These are phyloP conservation scores for Escovopsis sp. DNA, from an alignment of 2,329 filamentous ascomycete species.

Conservation along the genomic window DNA sequence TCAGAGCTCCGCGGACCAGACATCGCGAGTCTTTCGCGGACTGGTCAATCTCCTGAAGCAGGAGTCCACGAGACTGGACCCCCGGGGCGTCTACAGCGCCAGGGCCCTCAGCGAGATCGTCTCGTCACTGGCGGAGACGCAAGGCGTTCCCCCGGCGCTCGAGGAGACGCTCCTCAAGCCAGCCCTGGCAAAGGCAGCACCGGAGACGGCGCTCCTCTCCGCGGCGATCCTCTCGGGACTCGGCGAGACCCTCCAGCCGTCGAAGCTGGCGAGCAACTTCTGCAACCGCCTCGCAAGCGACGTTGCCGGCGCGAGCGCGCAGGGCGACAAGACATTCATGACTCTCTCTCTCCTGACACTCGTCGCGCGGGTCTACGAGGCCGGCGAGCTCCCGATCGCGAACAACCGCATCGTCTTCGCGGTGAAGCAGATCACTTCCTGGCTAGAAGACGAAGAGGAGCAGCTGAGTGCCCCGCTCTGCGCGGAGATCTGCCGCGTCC, in stretches of 20 bases:
- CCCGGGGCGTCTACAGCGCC: constrained; percentile 36
- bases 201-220: constrained; percentile 32
- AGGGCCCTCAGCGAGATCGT: constrained; percentile 37
- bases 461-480: constrained; percentile 27
- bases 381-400: constrained; percentile 38
- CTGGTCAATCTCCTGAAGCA: constrained; percentile 31
- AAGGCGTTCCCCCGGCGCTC: constrained; percentile 28
- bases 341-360: constrained; percentile 40
- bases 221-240: constrained; percentile 37
- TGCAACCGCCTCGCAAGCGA: constrained; percentile 48
- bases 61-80: constrained; percentile 25
- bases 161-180: constrained; percentile 34
- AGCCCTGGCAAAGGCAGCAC: constrained; percentile 31
- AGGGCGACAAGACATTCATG: constrained; percentile 29
- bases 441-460: constrained; percentile 40
- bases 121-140: constrained; percentile 28
- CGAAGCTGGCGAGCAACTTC: constrained; percentile 35
- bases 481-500: constrained; percentile 38
- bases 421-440: constrained; percentile 61
- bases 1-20: constrained; percentile 16
- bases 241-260: constrained; percentile 32
- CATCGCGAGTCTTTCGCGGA: constrained; percentile 23
- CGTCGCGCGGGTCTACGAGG: constrained; percentile 35
- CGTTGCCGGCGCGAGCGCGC: constrained; percentile 32
- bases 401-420: constrained; percentile 68